Evolutionary conservation across 805 yeast genomes (phyloP), one percentile per base, ranked within the genome.

Genomic region (Blastobotrys peoriensis): DNA sequence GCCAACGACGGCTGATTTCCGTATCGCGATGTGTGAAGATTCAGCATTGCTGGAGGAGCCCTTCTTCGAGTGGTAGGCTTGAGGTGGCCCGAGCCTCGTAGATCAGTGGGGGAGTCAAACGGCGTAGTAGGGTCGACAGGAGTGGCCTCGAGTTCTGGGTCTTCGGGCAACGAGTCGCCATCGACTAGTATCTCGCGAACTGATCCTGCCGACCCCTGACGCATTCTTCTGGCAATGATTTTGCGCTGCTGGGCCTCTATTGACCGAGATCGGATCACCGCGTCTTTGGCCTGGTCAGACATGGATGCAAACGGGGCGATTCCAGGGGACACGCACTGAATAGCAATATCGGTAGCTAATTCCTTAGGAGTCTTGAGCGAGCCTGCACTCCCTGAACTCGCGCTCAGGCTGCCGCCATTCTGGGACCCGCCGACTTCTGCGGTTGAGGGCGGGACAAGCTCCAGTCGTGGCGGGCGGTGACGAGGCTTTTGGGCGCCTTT

Each of bases 241-340:
- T 47, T 48, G 25, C 60, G 54, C 48, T 59, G 63, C 44, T 57
- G 54, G 28, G 49, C 52, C 43, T 58, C 62, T 19, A 59, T 56
- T 17, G 51, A 48, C 37, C 47, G 47, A 38, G 60, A 52, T 23
- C 46, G 28, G 23, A 51, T 28, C 25, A 58, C 46, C n/a, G 58
- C 59, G 27, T 55, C 61, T 16, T 47, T 22, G 40, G 43, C 48
- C 40, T 47, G 49, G 22, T 8, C 38, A 30, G 28, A 20, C 22
- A 41, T 33, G 30, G 45, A 41, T 43, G 47, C 44, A 47, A 50
- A 51, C n/a, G 55, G 47, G 17, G 62, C 56, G 34, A 59, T 41
- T 9, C 55, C 56, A 4, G 63, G 63, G 8, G 61, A 56, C 23
- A 59, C 60, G 40, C 63, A 59, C 38, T 59, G 62, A 27, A 59